These are phyloP conservation scores for Suillus americanus DNA, from an alignment of 768 basidiomycete species.

Conservation along the genomic window DNA sequence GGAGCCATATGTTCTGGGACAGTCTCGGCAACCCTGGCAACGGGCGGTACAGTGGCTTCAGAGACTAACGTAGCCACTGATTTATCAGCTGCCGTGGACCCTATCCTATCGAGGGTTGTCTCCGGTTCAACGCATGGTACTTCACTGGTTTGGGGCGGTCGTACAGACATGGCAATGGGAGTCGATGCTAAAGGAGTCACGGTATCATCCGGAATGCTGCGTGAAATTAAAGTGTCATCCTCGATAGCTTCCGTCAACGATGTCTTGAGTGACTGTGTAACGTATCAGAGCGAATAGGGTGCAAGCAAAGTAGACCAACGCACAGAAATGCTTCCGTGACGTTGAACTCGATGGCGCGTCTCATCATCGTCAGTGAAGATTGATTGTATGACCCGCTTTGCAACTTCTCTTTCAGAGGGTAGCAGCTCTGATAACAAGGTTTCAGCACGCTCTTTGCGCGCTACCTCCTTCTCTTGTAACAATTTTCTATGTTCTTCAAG, in stretches of 20 bases:
- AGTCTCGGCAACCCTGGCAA: slow-evolving; percentile 6
- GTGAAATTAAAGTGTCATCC: slow-evolving; percentile 46
- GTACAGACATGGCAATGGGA: slow-evolving; percentile 3
- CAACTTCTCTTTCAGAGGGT: slow-evolving; percentile 64
- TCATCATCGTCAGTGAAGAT: slow-evolving; percentile 55
- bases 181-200: slow-evolving; percentile 16
- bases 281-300: slow-evolving; percentile 4
- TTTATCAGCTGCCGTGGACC: slow-evolving; percentile 4
- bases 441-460: slow-evolving; percentile 51
- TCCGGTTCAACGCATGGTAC: neutral
- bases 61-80: neutral
- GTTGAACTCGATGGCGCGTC: slow-evolving; percentile 45
- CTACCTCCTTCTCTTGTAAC: slow-evolving; percentile 60
- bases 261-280: slow-evolving; percentile 42
- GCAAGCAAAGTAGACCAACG: slow-evolving; percentile 19
- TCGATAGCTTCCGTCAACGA: slow-evolving; percentile 46
- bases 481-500: slow-evolving; percentile 57
- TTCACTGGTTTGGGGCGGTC: neutral
- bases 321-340: slow-evolving; percentile 62
- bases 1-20: slow-evolving; percentile 11
- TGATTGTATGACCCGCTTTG: slow-evolving; percentile 63
- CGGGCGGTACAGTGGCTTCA: slow-evolving; percentile 1
- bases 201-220: slow-evolving; percentile 25
- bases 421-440: slow-evolving; percentile 56
- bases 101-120: neutral